Evolutionary conservation across 441 rosid species (phyloP), one percentile per base, ranked within the genome.

Genomic region (Syzygium malaccense): DNA sequence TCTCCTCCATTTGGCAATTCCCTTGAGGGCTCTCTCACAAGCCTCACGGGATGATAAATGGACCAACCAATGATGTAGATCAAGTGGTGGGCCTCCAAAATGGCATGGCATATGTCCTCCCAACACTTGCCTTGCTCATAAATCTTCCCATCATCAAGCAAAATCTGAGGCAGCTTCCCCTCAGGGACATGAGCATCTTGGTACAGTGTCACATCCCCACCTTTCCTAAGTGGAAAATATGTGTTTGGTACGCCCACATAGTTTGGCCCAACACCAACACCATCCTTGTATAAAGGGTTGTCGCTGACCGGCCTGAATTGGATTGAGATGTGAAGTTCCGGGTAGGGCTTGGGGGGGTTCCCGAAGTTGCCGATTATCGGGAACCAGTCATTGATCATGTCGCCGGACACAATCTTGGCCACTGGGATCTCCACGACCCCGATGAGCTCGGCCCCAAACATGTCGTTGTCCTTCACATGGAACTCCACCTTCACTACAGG

Each of bases 101-200:
- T 94, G 33, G 97, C 96, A 86, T 96, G 96, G 88, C 95, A 96
- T 87, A 96, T 96, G 66, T 96, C 99, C 86, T 94, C 96, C 98
- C 98, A 96, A 26, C 99, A 96, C 89, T 91, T 92, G 87, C 93
- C 93, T 30, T 95, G 95, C 91, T 90, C 88, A 89, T 87, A 96
- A 89, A 87, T 86, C 86, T 91, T 94, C 80, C 97, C 98, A 88
- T 87, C 93, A 66, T 94, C 97, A 45, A 96, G 98, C 28, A 58
- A 60, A 86, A 96, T 94, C 86, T 94, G 90, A 18, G 98, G 98
- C 30, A 94, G 93, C 91, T 89, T 83, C 37, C 85, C 91, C 17
- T 92, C 93, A 41, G 96, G 95, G 18, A 96, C 93, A 87, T 96
- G 99, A 54, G 99, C 99, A 89, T 96, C 99, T 89, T 96, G 99